Percentiles rank a stretch among this genome's conserved stretches.
Evolutionary conservation across 306 rosid species (phyloP).

Genomic region (Potentilla sterilis): DNA sequence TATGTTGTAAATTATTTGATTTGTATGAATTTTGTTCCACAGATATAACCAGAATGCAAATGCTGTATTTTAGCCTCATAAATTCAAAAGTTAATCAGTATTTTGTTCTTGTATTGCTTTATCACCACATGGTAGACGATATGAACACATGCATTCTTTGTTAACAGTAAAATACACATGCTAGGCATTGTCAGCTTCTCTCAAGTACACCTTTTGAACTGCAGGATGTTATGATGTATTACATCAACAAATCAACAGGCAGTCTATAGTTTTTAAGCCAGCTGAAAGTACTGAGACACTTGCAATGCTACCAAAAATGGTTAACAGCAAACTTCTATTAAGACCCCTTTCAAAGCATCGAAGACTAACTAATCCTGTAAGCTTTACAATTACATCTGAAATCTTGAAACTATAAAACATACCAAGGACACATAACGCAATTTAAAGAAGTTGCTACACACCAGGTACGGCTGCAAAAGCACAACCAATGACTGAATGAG

Average conservation of each 20-base stretch:
- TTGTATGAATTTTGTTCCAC: conserved; percentile 19
- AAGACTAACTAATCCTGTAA: neutral
- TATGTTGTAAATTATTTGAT: conserved; percentile 16
- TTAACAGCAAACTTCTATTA: neutral
- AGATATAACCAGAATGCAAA: conserved; percentile 12
- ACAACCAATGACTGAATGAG: neutral
- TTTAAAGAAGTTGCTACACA: neutral
- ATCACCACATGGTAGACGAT: neutral
- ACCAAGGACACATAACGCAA: no score
- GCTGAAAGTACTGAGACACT: neutral
- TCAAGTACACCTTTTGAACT: neutral
- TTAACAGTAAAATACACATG: neutral
- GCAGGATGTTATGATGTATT: neutral
- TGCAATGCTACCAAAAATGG: neutral
- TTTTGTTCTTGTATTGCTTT: neutral
- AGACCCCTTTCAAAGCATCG: neutral
- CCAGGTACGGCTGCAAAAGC: conserved; percentile 2
- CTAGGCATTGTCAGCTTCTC: neutral
- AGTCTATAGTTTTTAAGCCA: neutral
- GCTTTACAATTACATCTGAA: conserved; percentile 29
- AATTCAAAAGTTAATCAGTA: conserved; percentile 1
- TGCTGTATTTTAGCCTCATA: neutral
- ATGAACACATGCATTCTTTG: neutral
- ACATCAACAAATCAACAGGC: neutral
- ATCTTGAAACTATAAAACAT: conserved; percentile 8